These are phyloP conservation scores for Fomitopsis serialis DNA, from an alignment of 768 basidiomycete species.

Conservation along the genomic window DNA sequence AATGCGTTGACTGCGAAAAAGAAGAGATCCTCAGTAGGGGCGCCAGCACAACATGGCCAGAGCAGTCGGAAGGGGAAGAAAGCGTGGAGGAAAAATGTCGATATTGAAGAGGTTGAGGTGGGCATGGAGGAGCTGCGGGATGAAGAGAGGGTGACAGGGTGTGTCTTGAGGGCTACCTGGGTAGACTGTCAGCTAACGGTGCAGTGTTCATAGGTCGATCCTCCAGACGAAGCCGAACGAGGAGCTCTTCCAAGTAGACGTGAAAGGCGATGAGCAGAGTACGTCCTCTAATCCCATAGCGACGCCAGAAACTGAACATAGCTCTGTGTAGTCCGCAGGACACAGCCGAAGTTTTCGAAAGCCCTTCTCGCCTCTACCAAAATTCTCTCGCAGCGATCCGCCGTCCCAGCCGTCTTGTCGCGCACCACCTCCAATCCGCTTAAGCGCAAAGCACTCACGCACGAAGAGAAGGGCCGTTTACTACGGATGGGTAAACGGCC, in stretches of 20 bases:
- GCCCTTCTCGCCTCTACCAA: slow-evolving; percentile 61
- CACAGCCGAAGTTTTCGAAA: slow-evolving; percentile 49
- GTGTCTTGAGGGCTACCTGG: slow-evolving; percentile 18
- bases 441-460: slow-evolving; percentile 47
- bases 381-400: slow-evolving; percentile 82
- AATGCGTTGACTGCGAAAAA: no score
- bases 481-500: slow-evolving; percentile 71
- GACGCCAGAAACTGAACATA: neutral
- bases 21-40: slow-evolving; percentile 31
- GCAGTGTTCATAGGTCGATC: slow-evolving; percentile 38
- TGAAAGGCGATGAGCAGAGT: slow-evolving; percentile 74
- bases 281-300: slow-evolving; percentile 10
- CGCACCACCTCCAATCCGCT: slow-evolving; percentile 29
- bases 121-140: slow-evolving; percentile 69
- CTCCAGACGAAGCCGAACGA: slow-evolving; percentile 64
- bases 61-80: slow-evolving; percentile 85
- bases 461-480: slow-evolving; percentile 71
- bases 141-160: slow-evolving; percentile 85
- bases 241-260: slow-evolving; percentile 78
- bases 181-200: neutral
- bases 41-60: slow-evolving; percentile 61
- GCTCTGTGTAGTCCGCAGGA: slow-evolving; percentile 48
- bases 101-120: slow-evolving; percentile 73
- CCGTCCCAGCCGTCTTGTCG: slow-evolving; percentile 80
- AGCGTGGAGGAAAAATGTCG: slow-evolving; percentile 91